A percentile compares a stretch with the other conserved stretches of the same genome.
Evolutionary conservation across 805 yeast species (phyloP).

Genomic region (Sugiyamaella floridensis): DNA sequence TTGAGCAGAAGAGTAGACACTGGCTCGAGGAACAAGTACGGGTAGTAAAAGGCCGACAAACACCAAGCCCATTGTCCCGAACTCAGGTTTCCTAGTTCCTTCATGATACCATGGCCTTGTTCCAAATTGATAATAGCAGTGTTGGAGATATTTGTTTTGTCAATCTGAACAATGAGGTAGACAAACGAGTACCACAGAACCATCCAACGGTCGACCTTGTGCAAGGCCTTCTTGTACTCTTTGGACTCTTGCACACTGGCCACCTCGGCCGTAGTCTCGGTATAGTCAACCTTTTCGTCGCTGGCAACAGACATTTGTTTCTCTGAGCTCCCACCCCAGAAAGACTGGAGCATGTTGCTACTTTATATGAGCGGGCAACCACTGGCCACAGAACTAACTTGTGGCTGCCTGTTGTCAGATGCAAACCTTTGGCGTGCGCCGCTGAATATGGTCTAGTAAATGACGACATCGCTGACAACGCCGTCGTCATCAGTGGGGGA

Average conservation of each 20-base stretch:
- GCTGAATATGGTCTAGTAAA: not conserved
- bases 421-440: no score
- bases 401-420: not conserved
- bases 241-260: not conserved
- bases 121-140: conserved; percentile 4
- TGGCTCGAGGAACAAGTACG: conserved; percentile 34
- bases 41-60: conserved; percentile 35
- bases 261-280: not conserved
- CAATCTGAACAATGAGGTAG: conserved; percentile 3
- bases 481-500: not conserved
- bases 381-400: no score
- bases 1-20: conserved; percentile 33
- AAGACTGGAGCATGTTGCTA: no score
- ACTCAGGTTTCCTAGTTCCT: conserved; percentile 2
- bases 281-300: not conserved
- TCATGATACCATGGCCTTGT: conserved; percentile 7
- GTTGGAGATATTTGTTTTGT: conserved; percentile 6
- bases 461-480: not conserved
- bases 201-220: conserved; percentile 4
- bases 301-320: not conserved
- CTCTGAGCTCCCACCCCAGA: no score
- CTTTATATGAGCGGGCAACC: no score
- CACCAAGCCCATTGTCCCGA: conserved; percentile 21
- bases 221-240: not conserved
- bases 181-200: conserved; percentile 5